Base-by-base conservation (phyloP, 495 filamentous ascomycete genomes). In the Astrothelium subdiscretum region DNA sequence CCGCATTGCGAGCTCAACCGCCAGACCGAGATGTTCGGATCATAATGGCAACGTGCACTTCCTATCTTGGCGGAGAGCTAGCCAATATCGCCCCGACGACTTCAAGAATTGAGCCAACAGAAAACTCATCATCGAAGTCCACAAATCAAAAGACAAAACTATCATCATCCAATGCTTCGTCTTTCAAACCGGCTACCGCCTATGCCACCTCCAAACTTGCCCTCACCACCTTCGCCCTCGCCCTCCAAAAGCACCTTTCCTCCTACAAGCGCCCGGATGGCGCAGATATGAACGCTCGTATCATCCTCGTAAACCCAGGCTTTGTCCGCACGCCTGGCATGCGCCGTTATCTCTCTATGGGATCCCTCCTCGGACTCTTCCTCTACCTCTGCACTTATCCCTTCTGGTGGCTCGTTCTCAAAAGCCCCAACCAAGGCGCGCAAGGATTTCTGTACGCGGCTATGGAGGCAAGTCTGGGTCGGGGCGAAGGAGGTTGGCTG, bases 11-110 rank as follows among this genome's bases (percentile, higher is more conserved):
- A 62, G 91, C 86, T 15, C 94, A 99, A 73, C 95, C 92, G 0
- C 81, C 92, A 38, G 92, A 99, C 72, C 83, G 94, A 60, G 94
- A 99, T 71, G 89, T 97, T 20, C 80, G 94, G 31, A 82, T 99
- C 38, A 78, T 99, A 26, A 81, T 97, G 66, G 82, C 88, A 0
- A 92, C 89, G 0, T 99, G 95, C 71, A 83, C 89, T 3, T 83
- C 86, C 27, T 96, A 97, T 71, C 88, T 96, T 64, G 79, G 81
- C 0, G 87, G 87, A 0, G 81, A 81, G 3, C 70, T 85, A 11
- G 44, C 65, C 20, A 62, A 62, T 60, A 69, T 69, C 59, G 63
- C 67, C 26, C 35, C 54, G 12, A 27, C 60, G 22, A 6, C 31
- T 2, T 59, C 67, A 13, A 11, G 31, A 2, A 38, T 22, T 13